Evolutionary conservation across 164 flowering plant genomes (phyloP).

Genomic region (Pachysandra terminalis): DNA sequence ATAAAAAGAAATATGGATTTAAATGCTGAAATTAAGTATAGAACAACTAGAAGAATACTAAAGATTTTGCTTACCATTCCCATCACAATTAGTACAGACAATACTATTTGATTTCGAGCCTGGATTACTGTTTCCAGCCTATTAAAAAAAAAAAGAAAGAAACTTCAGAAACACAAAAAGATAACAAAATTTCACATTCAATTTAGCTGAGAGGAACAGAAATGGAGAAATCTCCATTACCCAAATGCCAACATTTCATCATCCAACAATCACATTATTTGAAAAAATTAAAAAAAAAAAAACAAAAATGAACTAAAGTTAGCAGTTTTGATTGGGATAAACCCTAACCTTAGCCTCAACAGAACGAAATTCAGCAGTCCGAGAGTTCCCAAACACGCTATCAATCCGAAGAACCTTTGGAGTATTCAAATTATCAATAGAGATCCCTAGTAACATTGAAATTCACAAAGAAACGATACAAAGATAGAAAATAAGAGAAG

Average conservation of each 20-base stretch:
- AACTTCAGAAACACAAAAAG: not conserved
- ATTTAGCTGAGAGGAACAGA: too few species aligned
- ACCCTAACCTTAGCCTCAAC: constrained; percentile 40
- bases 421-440: constrained; percentile 25
- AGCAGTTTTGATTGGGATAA: not conserved
- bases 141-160: constrained; percentile 11
- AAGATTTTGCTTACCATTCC: constrained; percentile 60
- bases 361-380: constrained; percentile 28
- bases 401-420: constrained; percentile 27
- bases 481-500: not conserved
- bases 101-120: constrained; percentile 55
- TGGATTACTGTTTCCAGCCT: constrained; percentile 51
- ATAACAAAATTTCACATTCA: not conserved
- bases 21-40: not conserved
- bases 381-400: constrained; percentile 18
- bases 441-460: constrained; percentile 24
- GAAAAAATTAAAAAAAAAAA: not conserved
- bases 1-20: not conserved
- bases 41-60: not conserved
- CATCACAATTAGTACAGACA: constrained; percentile 76
- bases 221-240: too few species aligned
- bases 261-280: too few species aligned
- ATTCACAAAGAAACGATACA: not conserved
- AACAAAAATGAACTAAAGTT: not conserved
- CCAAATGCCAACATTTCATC: too few species aligned